Evolutionary conservation across 1,139 yeast species (phyloP).

Genomic region (Pneumocystis sp.): DNA sequence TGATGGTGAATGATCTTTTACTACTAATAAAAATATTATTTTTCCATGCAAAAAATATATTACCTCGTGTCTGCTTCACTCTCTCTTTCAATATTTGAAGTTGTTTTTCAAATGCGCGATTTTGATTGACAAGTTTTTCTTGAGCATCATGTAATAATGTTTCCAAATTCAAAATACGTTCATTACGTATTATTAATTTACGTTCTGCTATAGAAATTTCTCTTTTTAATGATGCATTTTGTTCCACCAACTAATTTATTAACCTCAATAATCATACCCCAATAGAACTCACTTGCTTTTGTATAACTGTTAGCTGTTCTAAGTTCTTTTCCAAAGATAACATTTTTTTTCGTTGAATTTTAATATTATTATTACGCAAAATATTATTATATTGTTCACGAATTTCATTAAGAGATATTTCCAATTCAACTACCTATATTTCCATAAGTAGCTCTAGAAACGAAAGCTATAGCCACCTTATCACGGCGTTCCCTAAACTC

Average conservation of each 20-base stretch:
- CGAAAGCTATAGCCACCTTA: conserved; percentile 13
- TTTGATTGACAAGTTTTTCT: conserved; percentile 34
- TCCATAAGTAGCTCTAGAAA: background rate
- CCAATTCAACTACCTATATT: conserved; percentile 28
- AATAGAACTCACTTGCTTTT: conserved; percentile 20
- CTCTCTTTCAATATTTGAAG: conserved; percentile 33
- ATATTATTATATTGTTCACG: conserved; percentile 25
- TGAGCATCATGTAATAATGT: conserved; percentile 39
- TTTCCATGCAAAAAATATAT: background rate
- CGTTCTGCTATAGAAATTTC: conserved; percentile 42
- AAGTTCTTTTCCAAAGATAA: conserved; percentile 33
- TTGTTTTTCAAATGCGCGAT: conserved; percentile 39
- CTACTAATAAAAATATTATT: background rate
- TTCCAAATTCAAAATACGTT: conserved; percentile 44
- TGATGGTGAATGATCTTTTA: background rate
- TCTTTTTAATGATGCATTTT: conserved; percentile 30
- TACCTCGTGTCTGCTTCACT: conserved; percentile 19
- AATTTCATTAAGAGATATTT: conserved; percentile 28
- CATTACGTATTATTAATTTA: conserved; percentile 45
- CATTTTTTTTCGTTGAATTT: conserved; percentile 26
- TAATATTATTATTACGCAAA: conserved; percentile 20
- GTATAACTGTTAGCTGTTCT: conserved; percentile 31
- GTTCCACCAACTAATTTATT: conserved; percentile 27
- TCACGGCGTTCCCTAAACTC: conserved; percentile 32
- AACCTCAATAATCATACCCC: background rate